Evolutionary conservation across 2,329 filamentous ascomycete genomes (phyloP).

Genomic region (Pestalotiopsis sp.): DNA sequence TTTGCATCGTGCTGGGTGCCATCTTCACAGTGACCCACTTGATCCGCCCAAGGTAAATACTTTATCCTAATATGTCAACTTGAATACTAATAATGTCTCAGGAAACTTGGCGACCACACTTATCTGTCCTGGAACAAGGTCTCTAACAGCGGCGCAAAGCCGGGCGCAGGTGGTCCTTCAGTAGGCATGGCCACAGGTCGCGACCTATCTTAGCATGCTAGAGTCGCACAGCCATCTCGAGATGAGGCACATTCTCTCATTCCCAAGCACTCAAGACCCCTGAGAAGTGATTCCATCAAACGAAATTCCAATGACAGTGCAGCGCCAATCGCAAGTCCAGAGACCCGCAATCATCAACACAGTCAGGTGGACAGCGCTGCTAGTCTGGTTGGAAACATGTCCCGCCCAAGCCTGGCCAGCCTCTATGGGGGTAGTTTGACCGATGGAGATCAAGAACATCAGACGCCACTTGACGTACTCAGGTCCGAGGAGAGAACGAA

Average conservation of each 20-base stretch:
- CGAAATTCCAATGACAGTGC: background rate
- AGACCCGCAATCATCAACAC: background rate
- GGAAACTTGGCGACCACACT: conserved; percentile 97
- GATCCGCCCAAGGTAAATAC: conserved; percentile 78
- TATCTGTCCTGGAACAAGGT: conserved; percentile 92
- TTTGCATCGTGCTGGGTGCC: conserved; percentile 86
- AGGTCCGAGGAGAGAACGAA: conserved; percentile 2
- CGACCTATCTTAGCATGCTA: conserved; percentile 41
- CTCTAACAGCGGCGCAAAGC: conserved; percentile 71
- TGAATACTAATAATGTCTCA: conserved; percentile 35
- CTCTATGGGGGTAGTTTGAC: conserved; percentile 10
- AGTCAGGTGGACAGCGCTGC: conserved; percentile 8
- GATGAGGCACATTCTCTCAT: conserved; percentile 11
- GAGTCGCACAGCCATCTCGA: conserved; percentile 9
- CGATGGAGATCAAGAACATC: background rate
- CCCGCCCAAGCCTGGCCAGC: conserved; percentile 8
- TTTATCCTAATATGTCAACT: too few species aligned
- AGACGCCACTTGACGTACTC: conserved; percentile 7
- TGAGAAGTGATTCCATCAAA: background rate
- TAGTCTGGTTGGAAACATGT: conserved; percentile 10
- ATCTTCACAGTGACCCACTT: conserved; percentile 90
- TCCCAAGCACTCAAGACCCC: background rate
- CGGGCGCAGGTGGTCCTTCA: conserved; percentile 40
- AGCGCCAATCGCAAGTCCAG: background rate
- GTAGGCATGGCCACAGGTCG: conserved; percentile 58